phyloP scores from a whole-genome alignment of 164 flowering plant species.

The Brasenia schreberi region DNA sequence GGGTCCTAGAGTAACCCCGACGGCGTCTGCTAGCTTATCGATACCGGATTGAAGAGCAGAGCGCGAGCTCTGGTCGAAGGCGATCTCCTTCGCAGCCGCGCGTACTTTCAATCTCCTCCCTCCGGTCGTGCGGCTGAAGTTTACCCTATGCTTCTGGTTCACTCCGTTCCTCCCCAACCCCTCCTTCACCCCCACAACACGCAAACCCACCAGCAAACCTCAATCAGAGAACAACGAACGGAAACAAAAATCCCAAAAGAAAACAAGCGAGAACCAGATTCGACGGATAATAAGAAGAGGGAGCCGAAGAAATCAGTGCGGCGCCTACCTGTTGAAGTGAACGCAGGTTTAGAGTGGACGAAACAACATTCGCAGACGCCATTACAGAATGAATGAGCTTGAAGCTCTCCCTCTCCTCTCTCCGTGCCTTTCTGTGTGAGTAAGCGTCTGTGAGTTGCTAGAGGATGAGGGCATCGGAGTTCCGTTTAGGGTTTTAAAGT shows the following conservation, averaged over 20 bases:
- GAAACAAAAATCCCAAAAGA: neutral
- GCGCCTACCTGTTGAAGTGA: constrained; percentile 39
- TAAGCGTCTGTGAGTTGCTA: no score
- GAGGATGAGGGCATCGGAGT: neutral
- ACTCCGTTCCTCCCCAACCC: constrained; percentile 28
- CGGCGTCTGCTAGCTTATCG: constrained; percentile 94
- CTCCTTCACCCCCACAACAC: constrained; percentile 19
- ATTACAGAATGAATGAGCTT: constrained; percentile 12
- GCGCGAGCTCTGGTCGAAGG: constrained; percentile 83
- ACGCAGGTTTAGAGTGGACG: constrained; percentile 40
- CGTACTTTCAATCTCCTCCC: constrained; percentile 35
- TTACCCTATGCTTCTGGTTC: constrained; percentile 27
- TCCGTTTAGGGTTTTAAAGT: constrained; percentile 2
- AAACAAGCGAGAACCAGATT: neutral
- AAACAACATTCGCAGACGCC: constrained; percentile 68
- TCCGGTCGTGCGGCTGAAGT: constrained; percentile 23
- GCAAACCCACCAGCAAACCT: neutral
- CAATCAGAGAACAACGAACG: neutral
- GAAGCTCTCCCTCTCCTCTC: neutral
- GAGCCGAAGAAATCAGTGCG: neutral
- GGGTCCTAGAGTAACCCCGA: constrained; percentile 95
- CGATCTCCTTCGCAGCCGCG: constrained; percentile 77
- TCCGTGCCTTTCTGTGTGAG: neutral
- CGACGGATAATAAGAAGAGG: neutral
- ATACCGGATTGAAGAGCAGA: constrained; percentile 77